Evolutionary conservation across 2,329 filamentous ascomycete genomes (phyloP).

Genomic region (Leptographium radiaticola): DNA sequence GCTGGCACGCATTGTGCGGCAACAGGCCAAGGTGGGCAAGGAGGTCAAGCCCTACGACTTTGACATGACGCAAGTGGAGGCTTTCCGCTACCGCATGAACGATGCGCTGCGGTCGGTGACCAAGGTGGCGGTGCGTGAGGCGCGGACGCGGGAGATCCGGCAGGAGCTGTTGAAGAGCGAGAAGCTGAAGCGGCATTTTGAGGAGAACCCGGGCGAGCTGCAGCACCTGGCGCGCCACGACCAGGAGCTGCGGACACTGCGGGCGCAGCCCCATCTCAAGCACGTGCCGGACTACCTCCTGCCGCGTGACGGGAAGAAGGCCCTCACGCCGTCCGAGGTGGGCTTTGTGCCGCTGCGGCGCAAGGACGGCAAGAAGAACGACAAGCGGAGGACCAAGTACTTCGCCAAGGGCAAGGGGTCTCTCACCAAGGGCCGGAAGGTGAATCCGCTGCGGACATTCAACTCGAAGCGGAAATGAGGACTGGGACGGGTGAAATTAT

Average conservation of each 20-base stretch:
- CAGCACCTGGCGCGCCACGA: conserved; percentile 73
- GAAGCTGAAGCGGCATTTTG: conserved; percentile 89
- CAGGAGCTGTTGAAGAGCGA: conserved; percentile 88
- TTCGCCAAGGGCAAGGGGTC: conserved; percentile 14
- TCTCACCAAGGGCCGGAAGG: conserved; percentile 4
- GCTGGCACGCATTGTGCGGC: conserved; percentile 63
- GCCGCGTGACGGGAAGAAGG: conserved; percentile 61
- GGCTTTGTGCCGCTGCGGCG: conserved; percentile 63
- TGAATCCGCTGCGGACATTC: conserved; percentile 11
- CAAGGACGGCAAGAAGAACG: conserved; percentile 32
- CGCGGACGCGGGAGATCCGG: conserved; percentile 72
- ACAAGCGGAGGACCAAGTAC: conserved; percentile 27
- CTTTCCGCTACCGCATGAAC: conserved; percentile 88
- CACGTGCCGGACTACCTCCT: conserved; percentile 91
- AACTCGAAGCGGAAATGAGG: conserved; percentile 5
- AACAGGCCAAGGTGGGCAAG: conserved; percentile 69
- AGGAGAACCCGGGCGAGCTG: conserved; percentile 87
- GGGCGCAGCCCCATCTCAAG: conserved; percentile 79
- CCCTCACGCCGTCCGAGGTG: conserved; percentile 49
- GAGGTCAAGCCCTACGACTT: conserved; percentile 84
- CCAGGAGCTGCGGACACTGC: conserved; percentile 68
- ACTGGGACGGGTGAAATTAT: too few relatives aligned
- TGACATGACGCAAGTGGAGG: conserved; percentile 86
- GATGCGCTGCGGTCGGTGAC: conserved; percentile 87
- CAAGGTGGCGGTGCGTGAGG: conserved; percentile 77